These are phyloP conservation scores for Elongisporangium undulatum DNA, from an alignment of 352 stramenopile species.

Conservation along the genomic window DNA sequence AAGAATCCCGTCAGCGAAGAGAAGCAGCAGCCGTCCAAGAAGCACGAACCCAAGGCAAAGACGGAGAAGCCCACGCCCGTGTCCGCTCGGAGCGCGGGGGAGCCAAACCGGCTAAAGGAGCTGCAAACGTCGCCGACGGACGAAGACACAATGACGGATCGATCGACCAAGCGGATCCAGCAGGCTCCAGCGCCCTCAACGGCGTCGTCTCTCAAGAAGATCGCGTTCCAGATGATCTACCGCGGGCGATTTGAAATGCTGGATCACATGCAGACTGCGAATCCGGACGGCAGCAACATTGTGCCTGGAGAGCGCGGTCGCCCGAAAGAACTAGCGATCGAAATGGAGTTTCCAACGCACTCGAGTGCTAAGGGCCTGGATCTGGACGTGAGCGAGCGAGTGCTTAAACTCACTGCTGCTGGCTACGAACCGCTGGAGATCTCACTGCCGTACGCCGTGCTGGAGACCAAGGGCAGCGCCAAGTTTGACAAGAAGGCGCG, in stretches of 20 bases:
- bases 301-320: conserved; percentile 27
- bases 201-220: conserved; percentile 20
- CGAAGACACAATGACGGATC: conserved; percentile 1
- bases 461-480: conserved; percentile 71
- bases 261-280: conserved; percentile 62
- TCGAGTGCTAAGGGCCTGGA: conserved; percentile 52
- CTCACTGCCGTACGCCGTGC: conserved; percentile 65
- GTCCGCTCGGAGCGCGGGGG: conserved; percentile 8
- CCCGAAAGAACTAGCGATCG: conserved; percentile 61
- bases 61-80: conserved; percentile 5
- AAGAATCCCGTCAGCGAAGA: conserved; percentile 13
- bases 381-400: conserved; percentile 58
- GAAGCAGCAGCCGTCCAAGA: conserved; percentile 4
- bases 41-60: background rate
- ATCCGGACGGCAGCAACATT: conserved; percentile 16
- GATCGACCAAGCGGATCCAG: background rate
- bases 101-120: background rate
- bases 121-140: conserved; percentile 4
- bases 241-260: conserved; percentile 65
- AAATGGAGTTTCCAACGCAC: conserved; percentile 55
- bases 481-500: conserved; percentile 81
- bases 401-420: conserved; percentile 32
- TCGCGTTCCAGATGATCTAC: conserved; percentile 62
- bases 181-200: too few relatives aligned
- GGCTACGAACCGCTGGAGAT: conserved; percentile 55